A percentile compares a stretch with the other conserved stretches of the same genome.
Conservation (phyloP, 129 eudicot species). For the Apium graveolens region DNA sequence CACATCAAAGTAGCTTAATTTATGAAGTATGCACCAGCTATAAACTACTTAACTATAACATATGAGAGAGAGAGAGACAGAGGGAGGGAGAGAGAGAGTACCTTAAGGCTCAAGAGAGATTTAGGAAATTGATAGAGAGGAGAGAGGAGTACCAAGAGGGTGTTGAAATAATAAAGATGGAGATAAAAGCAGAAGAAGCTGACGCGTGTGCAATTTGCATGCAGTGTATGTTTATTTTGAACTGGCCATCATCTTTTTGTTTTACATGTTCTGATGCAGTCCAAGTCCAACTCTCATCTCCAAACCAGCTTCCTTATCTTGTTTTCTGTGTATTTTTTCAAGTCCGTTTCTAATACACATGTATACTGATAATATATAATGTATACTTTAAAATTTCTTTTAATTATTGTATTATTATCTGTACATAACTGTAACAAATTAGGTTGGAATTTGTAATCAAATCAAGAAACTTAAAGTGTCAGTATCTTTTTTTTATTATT, state of each 20-base stretch:
- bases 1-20: neutral
- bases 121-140: neutral
- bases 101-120: neutral
- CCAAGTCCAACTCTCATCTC: neutral
- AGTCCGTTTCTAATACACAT: too few species aligned
- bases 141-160: neutral
- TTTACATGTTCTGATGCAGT: too few species aligned
- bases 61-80: too few species aligned
- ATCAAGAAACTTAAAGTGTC: too few species aligned
- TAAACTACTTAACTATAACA: neutral
- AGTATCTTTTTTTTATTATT: too few species aligned
- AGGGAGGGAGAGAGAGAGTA: neutral
- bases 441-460: too few species aligned
- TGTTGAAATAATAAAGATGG: neutral
- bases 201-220: constrained; percentile 5
- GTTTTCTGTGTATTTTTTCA: too few species aligned
- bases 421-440: too few species aligned
- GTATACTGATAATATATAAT: too few species aligned
- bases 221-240: neutral
- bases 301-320: neutral
- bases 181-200: neutral
- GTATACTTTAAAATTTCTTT: too few species aligned
- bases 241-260: too few species aligned
- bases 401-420: too few species aligned
- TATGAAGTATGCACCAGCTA: neutral